phyloP scores from a whole-genome alignment of 805 yeast genomes.

The Candida odintsovae region DNA sequence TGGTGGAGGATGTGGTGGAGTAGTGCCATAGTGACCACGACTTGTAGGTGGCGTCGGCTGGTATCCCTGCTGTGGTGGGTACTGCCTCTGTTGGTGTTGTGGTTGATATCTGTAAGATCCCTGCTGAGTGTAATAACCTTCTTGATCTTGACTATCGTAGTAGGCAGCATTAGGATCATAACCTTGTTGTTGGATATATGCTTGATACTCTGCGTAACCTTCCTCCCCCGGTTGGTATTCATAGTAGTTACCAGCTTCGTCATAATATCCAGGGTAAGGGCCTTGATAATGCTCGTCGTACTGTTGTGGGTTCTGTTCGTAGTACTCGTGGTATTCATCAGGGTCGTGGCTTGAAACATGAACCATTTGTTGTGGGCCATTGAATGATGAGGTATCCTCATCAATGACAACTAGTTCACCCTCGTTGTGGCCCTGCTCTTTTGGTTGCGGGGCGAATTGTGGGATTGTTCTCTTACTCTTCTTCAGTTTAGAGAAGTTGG shows the following conservation, averaged over 20 bases:
- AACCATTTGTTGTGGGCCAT: not conserved
- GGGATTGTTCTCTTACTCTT: conserved; percentile 4
- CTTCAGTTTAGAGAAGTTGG: conserved; percentile 1
- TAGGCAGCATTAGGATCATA: not conserved
- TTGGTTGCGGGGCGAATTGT: not conserved
- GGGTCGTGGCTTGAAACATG: not conserved
- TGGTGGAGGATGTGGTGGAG: not conserved
- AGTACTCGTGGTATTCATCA: not conserved
- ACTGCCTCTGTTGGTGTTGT: not conserved
- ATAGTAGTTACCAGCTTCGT: not conserved
- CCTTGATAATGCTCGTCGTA: not conserved
- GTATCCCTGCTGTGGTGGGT: not conserved
- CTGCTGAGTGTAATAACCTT: not conserved
- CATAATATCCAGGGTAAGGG: not conserved
- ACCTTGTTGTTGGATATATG: not conserved
- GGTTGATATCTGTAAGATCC: not conserved
- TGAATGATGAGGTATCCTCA: not conserved
- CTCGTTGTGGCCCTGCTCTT: not conserved
- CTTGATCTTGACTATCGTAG: not conserved
- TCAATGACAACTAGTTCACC: not conserved
- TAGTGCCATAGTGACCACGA: not conserved
- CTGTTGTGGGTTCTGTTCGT: not conserved
- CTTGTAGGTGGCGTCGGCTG: not conserved
- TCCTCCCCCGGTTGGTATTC: not conserved
- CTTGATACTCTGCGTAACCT: not conserved